Conservation (phyloP, 139 green algal genomes). For the Asterochloris erici region DNA sequence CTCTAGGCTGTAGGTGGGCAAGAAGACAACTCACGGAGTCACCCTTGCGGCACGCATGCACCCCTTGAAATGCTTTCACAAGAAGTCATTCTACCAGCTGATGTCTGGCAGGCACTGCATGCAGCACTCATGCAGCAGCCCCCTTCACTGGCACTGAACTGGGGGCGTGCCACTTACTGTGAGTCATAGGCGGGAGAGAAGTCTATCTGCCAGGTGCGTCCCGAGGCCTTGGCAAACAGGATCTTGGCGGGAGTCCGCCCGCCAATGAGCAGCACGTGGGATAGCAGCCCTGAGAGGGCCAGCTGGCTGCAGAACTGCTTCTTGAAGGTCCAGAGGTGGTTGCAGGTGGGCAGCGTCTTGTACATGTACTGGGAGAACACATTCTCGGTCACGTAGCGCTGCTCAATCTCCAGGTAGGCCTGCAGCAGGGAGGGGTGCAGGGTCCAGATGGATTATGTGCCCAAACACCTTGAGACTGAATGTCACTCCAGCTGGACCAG, state of each 20-base stretch:
- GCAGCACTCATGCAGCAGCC: no score
- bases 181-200: constrained; percentile 70
- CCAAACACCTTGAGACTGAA: no score
- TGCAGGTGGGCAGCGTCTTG: constrained; percentile 87
- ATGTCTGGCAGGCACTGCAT: no score
- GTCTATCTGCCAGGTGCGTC: constrained; percentile 83
- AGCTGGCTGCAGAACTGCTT: constrained; percentile 84
- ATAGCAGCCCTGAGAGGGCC: constrained; percentile 80
- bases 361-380: constrained; percentile 96
- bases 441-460: no score
- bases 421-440: no score
- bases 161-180: neutral
- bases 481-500: no score
- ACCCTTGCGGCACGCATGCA: no score
- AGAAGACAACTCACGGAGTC: no score
- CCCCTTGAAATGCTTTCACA: no score
- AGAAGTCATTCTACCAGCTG: no score
- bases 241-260: constrained; percentile 87
- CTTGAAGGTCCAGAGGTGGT: constrained; percentile 94
- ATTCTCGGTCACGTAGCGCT: constrained; percentile 83
- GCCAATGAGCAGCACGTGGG: constrained; percentile 79
- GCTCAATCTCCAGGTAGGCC: constrained; percentile 63
- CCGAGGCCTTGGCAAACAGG: constrained; percentile 81
- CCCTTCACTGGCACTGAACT: no score
- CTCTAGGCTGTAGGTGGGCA: no score